Base-by-base conservation (phyloP, 805 yeast genomes). In the Yarrowia porcina region DNA sequence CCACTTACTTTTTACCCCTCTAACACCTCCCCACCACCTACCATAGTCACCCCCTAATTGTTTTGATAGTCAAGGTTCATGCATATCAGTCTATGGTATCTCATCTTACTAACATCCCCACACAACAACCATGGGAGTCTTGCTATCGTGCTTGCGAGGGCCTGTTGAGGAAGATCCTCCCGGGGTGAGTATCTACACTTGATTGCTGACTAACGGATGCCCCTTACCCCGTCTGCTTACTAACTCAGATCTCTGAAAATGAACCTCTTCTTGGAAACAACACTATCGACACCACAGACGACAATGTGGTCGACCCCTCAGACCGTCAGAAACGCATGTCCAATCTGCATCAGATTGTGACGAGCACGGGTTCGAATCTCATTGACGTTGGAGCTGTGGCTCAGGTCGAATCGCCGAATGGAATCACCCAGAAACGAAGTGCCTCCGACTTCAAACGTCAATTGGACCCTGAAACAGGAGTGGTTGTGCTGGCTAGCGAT, bases 91-190 rank as follows among this genome's bases (percentile, higher is more conserved):
- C 23, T 3, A 4, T 6, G 38, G 32, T 17, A 49, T 33, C 25
- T 21, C 28, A 41, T 23, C 44, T 21, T 41, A 27, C n/a, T 21
- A 32, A 38, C 36, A 20, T n/a, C 25, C 25, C 18, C 33, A 35
- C 41, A 49, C 41, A 32, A 9, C 35, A 35, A 8, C 28, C 17
- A 56, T 56, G 61, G 61, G 61, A 20, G 39, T 56, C 61, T 56
- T 39, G 36, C 39, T 56, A 20, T 56, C 61, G n/a, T 56, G 61
- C 49, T 56, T 56, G 23, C 13, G 61, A 39, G 49, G 61, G 7
- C 61, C 36, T 15, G 39, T 56, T 5, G 61, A 56, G 61, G 61
- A 56, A n/a, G 61, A 56, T 30, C 61, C 61, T 39, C 61, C 61
- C 6, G 47, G 49, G 15, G 61, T 56, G 30, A 56, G 61, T 56